Evolutionary conservation across 2,329 filamentous ascomycete genomes (phyloP).

Genomic region (Penicillium frequentans): DNA sequence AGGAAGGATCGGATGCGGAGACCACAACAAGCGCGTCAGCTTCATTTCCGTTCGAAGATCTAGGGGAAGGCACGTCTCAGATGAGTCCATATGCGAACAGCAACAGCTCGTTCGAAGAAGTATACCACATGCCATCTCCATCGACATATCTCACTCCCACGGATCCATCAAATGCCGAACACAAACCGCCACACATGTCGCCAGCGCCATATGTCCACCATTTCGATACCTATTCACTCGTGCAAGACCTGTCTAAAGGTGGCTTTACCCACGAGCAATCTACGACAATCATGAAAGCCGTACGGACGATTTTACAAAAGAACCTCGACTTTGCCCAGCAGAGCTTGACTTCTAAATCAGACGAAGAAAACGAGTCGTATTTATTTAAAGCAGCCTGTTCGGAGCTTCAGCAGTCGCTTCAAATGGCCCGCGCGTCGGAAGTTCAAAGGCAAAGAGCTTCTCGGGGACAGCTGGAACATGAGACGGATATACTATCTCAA

Average conservation of each 20-base stretch:
- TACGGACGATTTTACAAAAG: conserved; percentile 71
- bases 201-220: conserved; percentile 85
- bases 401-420: conserved; percentile 84
- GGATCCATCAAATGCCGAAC: conserved; percentile 27
- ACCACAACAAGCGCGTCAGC: conserved; percentile 6
- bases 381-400: conserved; percentile 92
- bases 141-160: conserved; percentile 34
- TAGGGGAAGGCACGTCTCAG: conserved; percentile 17
- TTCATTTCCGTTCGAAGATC: conserved; percentile 6
- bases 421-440: conserved; percentile 71
- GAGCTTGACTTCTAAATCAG: conserved; percentile 81
- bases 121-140: conserved; percentile 44
- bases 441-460: conserved; percentile 82
- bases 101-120: conserved; percentile 36
- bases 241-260: conserved; percentile 71
- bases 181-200: conserved; percentile 63
- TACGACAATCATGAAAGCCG: conserved; percentile 87
- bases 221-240: conserved; percentile 91
- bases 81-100: conserved; percentile 13
- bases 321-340: conserved; percentile 80
- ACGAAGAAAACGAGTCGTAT: conserved; percentile 93
- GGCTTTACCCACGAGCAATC: conserved; percentile 75
- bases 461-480: conserved; percentile 83
- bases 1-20: conserved; percentile 17
- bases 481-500: conserved; percentile 89